These are phyloP conservation scores for Pythium phragmitis DNA, from an alignment of 352 stramenopile species.

Conservation along the genomic window DNA sequence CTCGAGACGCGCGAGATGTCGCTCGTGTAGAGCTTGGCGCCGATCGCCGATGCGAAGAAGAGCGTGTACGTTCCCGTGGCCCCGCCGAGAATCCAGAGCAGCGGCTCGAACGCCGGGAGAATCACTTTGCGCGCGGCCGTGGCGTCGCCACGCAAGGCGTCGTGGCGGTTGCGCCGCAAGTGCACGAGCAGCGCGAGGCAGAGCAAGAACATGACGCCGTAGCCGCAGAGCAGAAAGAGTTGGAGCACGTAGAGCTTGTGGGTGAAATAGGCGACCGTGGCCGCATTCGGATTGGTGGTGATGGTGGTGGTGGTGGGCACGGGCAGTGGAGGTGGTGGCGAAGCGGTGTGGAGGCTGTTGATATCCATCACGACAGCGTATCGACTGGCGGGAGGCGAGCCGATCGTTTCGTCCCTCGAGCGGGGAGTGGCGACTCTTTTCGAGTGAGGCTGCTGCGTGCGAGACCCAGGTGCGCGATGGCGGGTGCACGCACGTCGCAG, in stretches of 20 bases:
- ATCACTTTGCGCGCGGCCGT: conserved; percentile 60
- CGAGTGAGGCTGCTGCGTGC: no score
- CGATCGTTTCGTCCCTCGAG: background rate
- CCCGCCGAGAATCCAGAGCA: conserved; percentile 47
- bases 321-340: background rate
- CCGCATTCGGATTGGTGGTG: background rate
- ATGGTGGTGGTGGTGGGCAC: background rate
- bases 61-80: conserved; percentile 16
- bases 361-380: background rate
- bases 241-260: conserved; percentile 23
- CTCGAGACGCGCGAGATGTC: conserved; percentile 34
- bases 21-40: conserved; percentile 22
- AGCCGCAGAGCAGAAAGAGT: conserved; percentile 21
- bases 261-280: conserved; percentile 14
- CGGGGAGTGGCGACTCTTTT: no score
- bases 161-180: conserved; percentile 52
- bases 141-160: conserved; percentile 46
- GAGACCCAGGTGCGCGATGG: no score
- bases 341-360: background rate
- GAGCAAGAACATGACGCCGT: conserved; percentile 29
- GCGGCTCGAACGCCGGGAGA: conserved; percentile 63
- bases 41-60: conserved; percentile 39
- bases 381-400: background rate
- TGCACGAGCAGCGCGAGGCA: conserved; percentile 38
- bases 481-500: background rate